A percentile compares a stretch with the other conserved stretches of the same genome.
phyloP scores from a whole-genome alignment of 202 grass and related monocot species.

The Zoysia matrella region DNA sequence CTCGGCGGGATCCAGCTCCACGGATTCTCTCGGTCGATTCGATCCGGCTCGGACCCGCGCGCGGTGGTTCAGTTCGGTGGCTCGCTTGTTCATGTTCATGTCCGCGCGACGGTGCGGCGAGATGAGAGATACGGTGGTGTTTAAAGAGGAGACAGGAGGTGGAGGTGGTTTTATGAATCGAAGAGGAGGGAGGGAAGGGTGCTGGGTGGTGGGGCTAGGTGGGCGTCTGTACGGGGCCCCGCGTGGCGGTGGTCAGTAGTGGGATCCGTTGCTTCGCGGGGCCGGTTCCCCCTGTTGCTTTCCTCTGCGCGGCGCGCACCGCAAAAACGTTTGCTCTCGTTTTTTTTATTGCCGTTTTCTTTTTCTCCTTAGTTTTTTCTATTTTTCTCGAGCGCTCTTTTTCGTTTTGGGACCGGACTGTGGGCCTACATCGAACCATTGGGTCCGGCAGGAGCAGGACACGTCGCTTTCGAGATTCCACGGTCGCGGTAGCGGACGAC shows the following conservation, averaged over 20 bases:
- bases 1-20: conserved; percentile 25
- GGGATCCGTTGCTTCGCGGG: conserved; percentile 29
- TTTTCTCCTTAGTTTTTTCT: background rate
- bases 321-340: background rate
- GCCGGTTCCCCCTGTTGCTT: conserved; percentile 29
- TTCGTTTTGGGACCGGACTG: background rate
- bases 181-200: too few species aligned
- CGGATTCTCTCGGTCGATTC: conserved; percentile 1
- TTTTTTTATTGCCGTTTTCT: background rate
- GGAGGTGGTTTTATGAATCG: conserved; percentile 60
- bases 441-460: background rate
- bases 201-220: background rate
- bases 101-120: conserved; percentile 22
- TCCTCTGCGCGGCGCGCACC: background rate
- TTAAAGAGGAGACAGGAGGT: conserved; percentile 59
- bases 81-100: conserved; percentile 25
- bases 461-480: background rate
- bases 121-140: conserved; percentile 16
- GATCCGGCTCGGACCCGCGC: background rate
- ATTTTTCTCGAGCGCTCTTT: conserved; percentile 33
- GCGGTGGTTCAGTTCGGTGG: conserved; percentile 30
- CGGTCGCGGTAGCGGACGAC: background rate
- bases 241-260: conserved; percentile 2
- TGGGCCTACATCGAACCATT: background rate
- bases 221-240: background rate